A percentile compares a stretch with the other conserved stretches of the same genome.
Conservation (phyloP, 2,329 filamentous ascomycete species). For the Trichoderma polysporum region DNA sequence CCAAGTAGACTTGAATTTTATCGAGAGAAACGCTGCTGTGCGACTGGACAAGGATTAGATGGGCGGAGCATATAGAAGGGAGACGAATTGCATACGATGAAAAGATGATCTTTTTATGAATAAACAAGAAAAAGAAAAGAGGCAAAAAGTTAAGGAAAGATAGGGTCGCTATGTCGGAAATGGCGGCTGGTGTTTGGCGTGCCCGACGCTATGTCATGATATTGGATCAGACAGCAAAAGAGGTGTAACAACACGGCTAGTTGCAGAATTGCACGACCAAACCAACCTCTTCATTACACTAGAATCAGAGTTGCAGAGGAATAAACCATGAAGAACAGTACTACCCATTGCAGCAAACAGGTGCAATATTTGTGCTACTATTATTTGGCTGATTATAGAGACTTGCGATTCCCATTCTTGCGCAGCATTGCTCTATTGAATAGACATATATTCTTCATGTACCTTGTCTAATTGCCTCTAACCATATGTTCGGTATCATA, state of each 20-base stretch:
- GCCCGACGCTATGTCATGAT: neutral
- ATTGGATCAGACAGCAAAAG: neutral
- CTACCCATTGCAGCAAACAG: neutral
- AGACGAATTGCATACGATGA: neutral
- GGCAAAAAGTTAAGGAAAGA: neutral
- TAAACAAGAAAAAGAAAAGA: neutral
- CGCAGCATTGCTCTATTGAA: too few species aligned
- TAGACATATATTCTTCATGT: too few species aligned
- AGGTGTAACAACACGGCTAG: neutral
- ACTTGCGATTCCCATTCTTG: neutral
- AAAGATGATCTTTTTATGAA: neutral
- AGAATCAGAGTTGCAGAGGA: neutral
- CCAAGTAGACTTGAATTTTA: slow-evolving; percentile 92
- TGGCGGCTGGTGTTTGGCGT: neutral
- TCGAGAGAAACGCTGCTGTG: slow-evolving; percentile 87
- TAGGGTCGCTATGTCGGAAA: neutral
- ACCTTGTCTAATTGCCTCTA: too few species aligned
- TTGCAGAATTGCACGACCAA: neutral
- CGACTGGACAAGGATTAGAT: slow-evolving; percentile 77
- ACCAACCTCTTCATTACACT: neutral
- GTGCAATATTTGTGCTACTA: neutral
- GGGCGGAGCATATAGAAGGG: neutral
- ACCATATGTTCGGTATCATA: neutral
- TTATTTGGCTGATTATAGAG: neutral
- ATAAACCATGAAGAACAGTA: neutral